Conservation (phyloP, 1,284 basidiomycete genomes). For the Sporisorium graminicola region DNA sequence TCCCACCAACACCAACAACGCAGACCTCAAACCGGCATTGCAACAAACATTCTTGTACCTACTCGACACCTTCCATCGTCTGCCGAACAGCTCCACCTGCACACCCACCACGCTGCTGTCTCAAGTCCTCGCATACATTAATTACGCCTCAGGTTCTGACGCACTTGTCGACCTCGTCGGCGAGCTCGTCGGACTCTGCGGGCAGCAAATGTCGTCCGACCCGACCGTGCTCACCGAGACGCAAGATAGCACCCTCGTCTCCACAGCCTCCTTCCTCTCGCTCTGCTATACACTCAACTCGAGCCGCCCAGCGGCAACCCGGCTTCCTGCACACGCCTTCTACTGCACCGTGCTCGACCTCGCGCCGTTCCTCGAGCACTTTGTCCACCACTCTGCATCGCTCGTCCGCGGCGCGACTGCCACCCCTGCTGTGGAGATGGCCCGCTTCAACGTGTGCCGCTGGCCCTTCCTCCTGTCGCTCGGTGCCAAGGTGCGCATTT, state of each 20-base stretch:
- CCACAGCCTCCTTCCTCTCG: conserved; percentile 22
- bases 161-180: conserved; percentile 13
- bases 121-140: conserved; percentile 1
- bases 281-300: conserved; percentile 30
- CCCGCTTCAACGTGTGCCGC: conserved; percentile 38
- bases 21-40: conserved; percentile 12
- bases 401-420: conserved; percentile 9
- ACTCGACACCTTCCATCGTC: conserved; percentile 15
- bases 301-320: conserved; percentile 2
- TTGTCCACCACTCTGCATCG: conserved; percentile 28
- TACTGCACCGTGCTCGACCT: conserved; percentile 49
- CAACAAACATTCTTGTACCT: conserved; percentile 13
- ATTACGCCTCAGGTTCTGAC: not conserved
- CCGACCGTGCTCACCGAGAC: conserved; percentile 34
- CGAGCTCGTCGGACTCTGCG: conserved; percentile 44
- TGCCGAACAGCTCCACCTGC: not conserved
- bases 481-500: conserved; percentile 51
- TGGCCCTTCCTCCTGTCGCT: conserved; percentile 47
- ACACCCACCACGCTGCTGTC: conserved; percentile 6
- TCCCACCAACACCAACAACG: conserved; percentile 3
- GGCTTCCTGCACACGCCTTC: conserved; percentile 28
- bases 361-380: conserved; percentile 47
- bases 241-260: conserved; percentile 29
- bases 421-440: conserved; percentile 1
- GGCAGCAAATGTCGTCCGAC: conserved; percentile 41